These are phyloP conservation scores for Pseudogymnoascus sp. DNA, from an alignment of 2,329 filamentous ascomycete species.

Conservation along the genomic window DNA sequence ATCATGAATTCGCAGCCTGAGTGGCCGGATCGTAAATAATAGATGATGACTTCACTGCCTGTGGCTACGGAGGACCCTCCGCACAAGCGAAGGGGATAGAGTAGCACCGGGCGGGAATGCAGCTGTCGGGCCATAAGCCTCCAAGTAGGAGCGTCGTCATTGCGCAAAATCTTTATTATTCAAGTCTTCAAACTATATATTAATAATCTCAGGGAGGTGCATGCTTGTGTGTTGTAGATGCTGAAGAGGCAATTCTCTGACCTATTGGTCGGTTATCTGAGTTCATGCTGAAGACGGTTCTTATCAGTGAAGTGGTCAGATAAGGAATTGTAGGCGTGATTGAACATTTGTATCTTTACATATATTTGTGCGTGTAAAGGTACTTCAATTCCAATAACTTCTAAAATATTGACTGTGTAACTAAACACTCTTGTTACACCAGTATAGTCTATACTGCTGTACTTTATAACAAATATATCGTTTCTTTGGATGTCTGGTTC, in stretches of 20 bases:
- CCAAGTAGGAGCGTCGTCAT: background rate
- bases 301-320: background rate
- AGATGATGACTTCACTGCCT: background rate
- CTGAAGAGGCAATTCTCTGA: background rate
- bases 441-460: background rate
- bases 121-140: background rate
- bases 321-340: background rate
- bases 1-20: background rate
- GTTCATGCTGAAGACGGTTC: background rate
- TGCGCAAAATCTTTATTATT: background rate
- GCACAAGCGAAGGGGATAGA: no score
- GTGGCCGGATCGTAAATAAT: background rate
- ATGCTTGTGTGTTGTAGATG: background rate
- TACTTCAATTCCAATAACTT: background rate
- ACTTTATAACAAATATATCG: background rate
- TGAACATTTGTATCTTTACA: background rate
- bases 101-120: background rate
- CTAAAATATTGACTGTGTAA: background rate
- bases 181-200: background rate
- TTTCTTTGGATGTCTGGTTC: background rate
- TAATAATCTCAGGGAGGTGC: background rate
- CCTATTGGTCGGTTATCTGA: no score
- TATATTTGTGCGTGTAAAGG: background rate
- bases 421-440: background rate
- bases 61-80: background rate